Evolutionary conservation across 192 early-diverging fungal genomes (phyloP), one percentile per base, ranked within the genome.

Genomic region (Martensiomyces pterosporus): DNA sequence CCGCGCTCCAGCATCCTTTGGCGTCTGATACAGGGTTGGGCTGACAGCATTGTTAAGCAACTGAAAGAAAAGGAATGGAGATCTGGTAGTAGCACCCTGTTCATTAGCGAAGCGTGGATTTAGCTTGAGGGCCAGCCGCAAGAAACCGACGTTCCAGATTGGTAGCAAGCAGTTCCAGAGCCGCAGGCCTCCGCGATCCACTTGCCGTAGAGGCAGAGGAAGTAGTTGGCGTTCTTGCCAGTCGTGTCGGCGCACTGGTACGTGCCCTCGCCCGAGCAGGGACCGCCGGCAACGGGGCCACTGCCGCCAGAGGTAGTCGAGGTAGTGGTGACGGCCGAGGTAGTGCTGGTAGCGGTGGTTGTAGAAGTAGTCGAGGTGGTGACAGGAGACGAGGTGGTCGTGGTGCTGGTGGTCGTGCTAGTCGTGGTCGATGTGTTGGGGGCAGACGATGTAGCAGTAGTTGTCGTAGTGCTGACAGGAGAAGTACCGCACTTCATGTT

Each of bases 191-290:
- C 47, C 3, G 48, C 17, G 1, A 53, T 43, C 64, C 64, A 67
- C 3, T 24, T 60, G 37, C 64, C 64, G 14, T 50, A 60, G 5
- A 60, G 52, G 22, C 64, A 67, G 10, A 67, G 27, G 38, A 55
- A 56, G 29, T 67, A 67, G 9, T 29, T 44, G 2, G 57, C 18
- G 27, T 26, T 43, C 26, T 49, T 55, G 23, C 64, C 64, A 23
- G 46, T 32, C 0, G 36, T 24, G 17, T 56, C 24, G 2, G 52
- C 57, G 26, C 64, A 67, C 37, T 60, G 45, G 48, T 60, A 56
- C 1, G 27, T 15, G 4, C 48, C 52, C 9, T 36, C 39, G 4
- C 26, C 27, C 10, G 52, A 34, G 35, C 64, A 67, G 6, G 49
- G 2, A 3, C 49, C 43, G 4, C 64, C 64, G 17, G 38, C 39